These are phyloP conservation scores for Primulina huaijiensis DNA, from an alignment of 257 asterid species.

Conservation along the genomic window DNA sequence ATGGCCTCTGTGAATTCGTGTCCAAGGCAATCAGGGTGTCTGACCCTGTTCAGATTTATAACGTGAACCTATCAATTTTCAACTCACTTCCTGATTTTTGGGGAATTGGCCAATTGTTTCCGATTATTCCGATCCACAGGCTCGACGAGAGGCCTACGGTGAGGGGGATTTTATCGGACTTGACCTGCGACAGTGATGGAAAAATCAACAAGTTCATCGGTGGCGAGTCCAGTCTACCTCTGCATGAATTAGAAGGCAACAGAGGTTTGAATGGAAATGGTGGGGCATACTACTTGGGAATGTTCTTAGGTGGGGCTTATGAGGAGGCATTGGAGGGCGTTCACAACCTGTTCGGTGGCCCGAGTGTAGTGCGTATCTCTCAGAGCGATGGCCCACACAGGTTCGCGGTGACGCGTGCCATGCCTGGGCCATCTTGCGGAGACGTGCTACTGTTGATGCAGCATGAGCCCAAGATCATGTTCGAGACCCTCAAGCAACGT, in stretches of 20 bases:
- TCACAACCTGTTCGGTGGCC: slow-evolving; percentile 70
- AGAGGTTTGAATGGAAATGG: slow-evolving; percentile 23
- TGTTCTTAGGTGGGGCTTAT: slow-evolving; percentile 77
- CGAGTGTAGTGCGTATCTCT: slow-evolving; percentile 49
- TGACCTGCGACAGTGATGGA: slow-evolving; percentile 66
- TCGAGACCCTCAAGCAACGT: slow-evolving; percentile 54
- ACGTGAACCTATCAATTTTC: slow-evolving; percentile 53
- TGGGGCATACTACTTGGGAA: slow-evolving; percentile 49
- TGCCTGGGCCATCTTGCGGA: slow-evolving; percentile 53
- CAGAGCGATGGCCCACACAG: slow-evolving; percentile 59
- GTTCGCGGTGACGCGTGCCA: slow-evolving; percentile 52
- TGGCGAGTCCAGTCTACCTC: slow-evolving; percentile 56
- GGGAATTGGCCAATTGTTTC: slow-evolving; percentile 59
- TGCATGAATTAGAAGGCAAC: slow-evolving; percentile 43
- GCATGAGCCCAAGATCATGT: slow-evolving; percentile 66
- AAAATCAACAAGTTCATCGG: slow-evolving; percentile 53
- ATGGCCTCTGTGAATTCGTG: slow-evolving; percentile 46
- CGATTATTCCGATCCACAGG: slow-evolving; percentile 54
- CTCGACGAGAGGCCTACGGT: slow-evolving; percentile 44
- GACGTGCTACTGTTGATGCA: slow-evolving; percentile 67
- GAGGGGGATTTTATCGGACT: slow-evolving; percentile 51
- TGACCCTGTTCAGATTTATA: slow-evolving; percentile 43
- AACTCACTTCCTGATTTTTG: slow-evolving; percentile 66
- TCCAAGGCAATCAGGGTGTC: slow-evolving; percentile 39
- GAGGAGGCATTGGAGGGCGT: slow-evolving; percentile 74